Conservation (phyloP, 805 yeast genomes). For the Candida broadrunensis region DNA sequence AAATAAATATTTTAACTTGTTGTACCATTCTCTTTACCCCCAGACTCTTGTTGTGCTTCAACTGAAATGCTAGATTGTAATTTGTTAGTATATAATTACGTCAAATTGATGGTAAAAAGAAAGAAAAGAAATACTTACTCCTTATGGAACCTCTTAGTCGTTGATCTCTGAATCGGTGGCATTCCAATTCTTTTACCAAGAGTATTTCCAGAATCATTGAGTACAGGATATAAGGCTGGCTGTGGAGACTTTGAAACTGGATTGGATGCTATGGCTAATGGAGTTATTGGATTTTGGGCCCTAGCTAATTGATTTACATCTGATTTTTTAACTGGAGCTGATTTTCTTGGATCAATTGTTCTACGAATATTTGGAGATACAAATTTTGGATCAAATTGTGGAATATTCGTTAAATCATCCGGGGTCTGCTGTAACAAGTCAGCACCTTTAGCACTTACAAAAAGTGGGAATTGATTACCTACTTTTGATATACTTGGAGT, state of each 20-base stretch:
- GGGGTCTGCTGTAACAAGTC: constrained; percentile 46
- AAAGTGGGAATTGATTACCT: constrained; percentile 21
- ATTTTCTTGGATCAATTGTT: constrained; percentile 65
- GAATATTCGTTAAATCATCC: constrained; percentile 46
- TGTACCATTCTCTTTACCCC: too few species aligned
- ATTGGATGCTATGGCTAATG: background rate
- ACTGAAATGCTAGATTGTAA: background rate
- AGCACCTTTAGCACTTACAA: constrained; percentile 67
- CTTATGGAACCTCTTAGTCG: constrained; percentile 12
- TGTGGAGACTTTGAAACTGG: background rate
- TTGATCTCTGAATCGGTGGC: constrained; percentile 26
- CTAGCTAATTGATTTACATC: constrained; percentile 6
- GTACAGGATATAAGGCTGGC: constrained; percentile 1
- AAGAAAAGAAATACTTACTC: constrained; percentile 9
- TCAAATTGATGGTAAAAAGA: too few species aligned
- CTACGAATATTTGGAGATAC: constrained; percentile 50
- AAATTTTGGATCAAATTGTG: constrained; percentile 50
- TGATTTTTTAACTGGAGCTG: constrained; percentile 56
- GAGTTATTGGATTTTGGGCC: background rate
- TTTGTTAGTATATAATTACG: constrained; percentile 1
- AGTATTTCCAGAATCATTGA: constrained; percentile 1
- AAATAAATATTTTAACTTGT: too few species aligned
- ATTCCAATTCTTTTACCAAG: constrained; percentile 31
- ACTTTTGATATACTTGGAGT: background rate
- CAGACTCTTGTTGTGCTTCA: background rate